These are phyloP conservation scores for Leptosphaerulina australis DNA, from an alignment of 2,329 filamentous ascomycete species.

Conservation along the genomic window DNA sequence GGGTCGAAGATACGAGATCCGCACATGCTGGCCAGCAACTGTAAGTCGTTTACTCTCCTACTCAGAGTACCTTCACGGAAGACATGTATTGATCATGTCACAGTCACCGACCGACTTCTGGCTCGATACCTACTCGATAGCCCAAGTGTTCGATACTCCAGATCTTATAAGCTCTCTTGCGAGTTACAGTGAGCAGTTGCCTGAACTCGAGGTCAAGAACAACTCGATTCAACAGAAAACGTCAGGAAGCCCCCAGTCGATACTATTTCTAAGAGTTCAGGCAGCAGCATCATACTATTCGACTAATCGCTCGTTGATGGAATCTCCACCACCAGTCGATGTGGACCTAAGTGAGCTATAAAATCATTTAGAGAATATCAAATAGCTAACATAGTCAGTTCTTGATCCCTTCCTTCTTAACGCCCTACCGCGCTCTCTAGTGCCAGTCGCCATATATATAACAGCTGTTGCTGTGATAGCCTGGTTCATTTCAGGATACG, in stretches of 20 bases:
- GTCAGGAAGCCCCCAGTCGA: conserved; percentile 50
- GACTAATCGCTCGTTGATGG: conserved; percentile 75
- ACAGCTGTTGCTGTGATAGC: conserved; percentile 62
- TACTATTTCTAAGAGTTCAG: conserved; percentile 74
- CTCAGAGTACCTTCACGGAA: conserved; percentile 8
- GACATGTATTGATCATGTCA: conserved; percentile 21
- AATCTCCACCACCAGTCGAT: conserved; percentile 71
- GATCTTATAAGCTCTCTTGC: conserved; percentile 69
- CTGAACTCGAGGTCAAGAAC: conserved; percentile 35
- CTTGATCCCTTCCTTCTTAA: conserved; percentile 86
- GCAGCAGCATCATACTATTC: conserved; percentile 87
- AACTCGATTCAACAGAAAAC: conserved; percentile 1
- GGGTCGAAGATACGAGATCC: conserved; percentile 83
- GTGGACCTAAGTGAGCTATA: conserved; percentile 68
- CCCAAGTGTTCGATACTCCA: conserved; percentile 66
- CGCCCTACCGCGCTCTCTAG: conserved; percentile 76
- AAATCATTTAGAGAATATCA: neutral
- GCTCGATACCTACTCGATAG: conserved; percentile 68
- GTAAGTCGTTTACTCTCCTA: conserved; percentile 62
- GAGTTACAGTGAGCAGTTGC: conserved; percentile 62
- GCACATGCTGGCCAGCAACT: conserved; percentile 91
- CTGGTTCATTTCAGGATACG: conserved; percentile 57
- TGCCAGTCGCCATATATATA: conserved; percentile 74
- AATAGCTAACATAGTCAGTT: conserved; percentile 54
- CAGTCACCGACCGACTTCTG: conserved; percentile 87